Percentiles rank a stretch among this genome's conserved stretches.
Conservation (phyloP, 129 eudicot genomes). For the Ambrosia artemisiifolia region DNA sequence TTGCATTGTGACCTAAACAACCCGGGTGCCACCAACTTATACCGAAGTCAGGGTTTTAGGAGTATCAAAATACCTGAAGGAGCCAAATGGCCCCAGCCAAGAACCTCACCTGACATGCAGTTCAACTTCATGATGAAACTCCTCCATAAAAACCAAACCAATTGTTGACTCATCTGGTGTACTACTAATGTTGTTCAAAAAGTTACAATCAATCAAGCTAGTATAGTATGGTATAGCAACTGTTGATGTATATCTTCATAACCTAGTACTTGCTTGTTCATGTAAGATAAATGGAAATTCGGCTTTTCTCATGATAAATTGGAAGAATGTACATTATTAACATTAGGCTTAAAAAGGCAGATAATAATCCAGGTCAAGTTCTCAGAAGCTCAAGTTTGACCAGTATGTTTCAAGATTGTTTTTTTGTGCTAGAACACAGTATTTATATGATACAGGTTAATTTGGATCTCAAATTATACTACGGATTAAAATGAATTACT, state of each 20-base stretch:
- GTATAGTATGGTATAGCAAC: constrained; percentile 18
- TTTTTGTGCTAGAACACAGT: too few species aligned
- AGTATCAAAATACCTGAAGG: constrained; percentile 67
- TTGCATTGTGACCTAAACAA: constrained; percentile 77
- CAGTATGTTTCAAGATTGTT: too few species aligned
- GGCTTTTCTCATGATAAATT: constrained; percentile 4
- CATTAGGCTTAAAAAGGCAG: background rate
- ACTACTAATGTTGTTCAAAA: constrained; percentile 1
- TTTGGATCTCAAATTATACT: background rate
- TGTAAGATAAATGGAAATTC: constrained; percentile 27
- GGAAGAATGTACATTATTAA: background rate
- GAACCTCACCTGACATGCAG: constrained; percentile 59
- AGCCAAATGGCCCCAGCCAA: constrained; percentile 92
- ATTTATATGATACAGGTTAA: too few species aligned
- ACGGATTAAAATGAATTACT: too few species aligned
- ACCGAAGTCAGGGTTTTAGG: constrained; percentile 62
- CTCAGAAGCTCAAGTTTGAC: too few species aligned
- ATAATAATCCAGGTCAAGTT: background rate
- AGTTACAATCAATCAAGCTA: constrained; percentile 14
- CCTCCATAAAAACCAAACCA: constrained; percentile 27
- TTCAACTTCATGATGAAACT: constrained; percentile 95
- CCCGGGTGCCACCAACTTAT: constrained; percentile 65
- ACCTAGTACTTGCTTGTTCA: constrained; percentile 25
- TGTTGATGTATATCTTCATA: constrained; percentile 24
- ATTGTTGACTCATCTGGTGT: constrained; percentile 11